Conservation (phyloP, 495 filamentous ascomycete genomes). For the Acidiella bohemica region DNA sequence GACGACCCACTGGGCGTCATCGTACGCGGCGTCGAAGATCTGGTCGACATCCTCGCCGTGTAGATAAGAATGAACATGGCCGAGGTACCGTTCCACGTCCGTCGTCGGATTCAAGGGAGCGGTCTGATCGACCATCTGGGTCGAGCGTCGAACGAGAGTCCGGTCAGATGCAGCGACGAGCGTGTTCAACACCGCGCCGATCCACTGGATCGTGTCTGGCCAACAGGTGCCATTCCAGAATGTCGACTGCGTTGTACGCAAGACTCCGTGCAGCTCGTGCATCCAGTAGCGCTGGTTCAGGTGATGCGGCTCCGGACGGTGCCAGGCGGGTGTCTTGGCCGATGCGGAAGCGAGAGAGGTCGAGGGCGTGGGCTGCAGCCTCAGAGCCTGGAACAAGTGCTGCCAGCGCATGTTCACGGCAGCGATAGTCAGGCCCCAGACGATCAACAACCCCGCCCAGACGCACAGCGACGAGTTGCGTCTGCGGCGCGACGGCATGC, state of each 20-base stretch:
- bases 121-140: not conserved
- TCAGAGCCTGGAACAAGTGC: too few relatives aligned
- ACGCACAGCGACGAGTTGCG: too few relatives aligned
- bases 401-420: too few relatives aligned
- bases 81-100: conserved; percentile 4
- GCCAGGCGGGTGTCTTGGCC: too few relatives aligned
- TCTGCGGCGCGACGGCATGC: too few relatives aligned
- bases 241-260: conserved; percentile 9
- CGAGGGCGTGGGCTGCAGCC: too few relatives aligned
- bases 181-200: conserved; percentile 8
- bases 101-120: not conserved
- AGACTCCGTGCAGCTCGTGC: conserved; percentile 1
- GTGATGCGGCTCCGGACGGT: not conserved
- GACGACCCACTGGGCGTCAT: conserved; percentile 97
- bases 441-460: too few relatives aligned
- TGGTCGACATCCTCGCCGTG: conserved; percentile 7
- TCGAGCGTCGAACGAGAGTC: too few relatives aligned
- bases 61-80: conserved; percentile 3
- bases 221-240: conserved; percentile 12
- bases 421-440: too few relatives aligned
- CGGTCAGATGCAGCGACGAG: conserved; percentile 6
- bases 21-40: conserved; percentile 45
- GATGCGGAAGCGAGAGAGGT: too few relatives aligned
- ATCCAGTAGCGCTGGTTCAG: conserved; percentile 4
- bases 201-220: conserved; percentile 13